These are phyloP conservation scores for Fusarium sp. DNA, from an alignment of 2,329 filamentous ascomycete genomes.

Conservation along the genomic window DNA sequence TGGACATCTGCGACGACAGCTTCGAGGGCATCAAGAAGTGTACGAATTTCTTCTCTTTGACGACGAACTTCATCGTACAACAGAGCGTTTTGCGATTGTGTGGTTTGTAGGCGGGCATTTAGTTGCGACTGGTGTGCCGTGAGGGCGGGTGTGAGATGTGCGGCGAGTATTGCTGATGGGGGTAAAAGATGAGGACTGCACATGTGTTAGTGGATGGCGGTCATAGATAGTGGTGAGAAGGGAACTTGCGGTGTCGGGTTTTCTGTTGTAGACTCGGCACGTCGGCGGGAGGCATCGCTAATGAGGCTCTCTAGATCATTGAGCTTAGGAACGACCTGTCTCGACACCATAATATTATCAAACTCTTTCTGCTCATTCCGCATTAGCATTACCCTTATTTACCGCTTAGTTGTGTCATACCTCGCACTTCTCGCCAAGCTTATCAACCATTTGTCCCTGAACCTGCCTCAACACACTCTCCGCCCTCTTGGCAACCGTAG, in stretches of 20 bases:
- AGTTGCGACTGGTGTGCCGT: slow-evolving; percentile 64
- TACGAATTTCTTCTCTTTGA: slow-evolving; percentile 65
- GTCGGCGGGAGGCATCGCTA: slow-evolving; percentile 55
- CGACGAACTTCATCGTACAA: slow-evolving; percentile 60
- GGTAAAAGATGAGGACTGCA: slow-evolving; percentile 65
- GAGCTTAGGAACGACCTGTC: slow-evolving; percentile 64
- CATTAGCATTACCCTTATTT: slow-evolving; percentile 7
- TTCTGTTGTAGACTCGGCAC: slow-evolving; percentile 32
- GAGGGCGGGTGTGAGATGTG: slow-evolving; percentile 64
- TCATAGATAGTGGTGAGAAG: background rate
- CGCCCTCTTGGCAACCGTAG: slow-evolving; percentile 63
- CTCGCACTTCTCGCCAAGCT: slow-evolving; percentile 63
- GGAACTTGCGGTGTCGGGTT: slow-evolving; percentile 58
- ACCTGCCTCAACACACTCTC: slow-evolving; percentile 62
- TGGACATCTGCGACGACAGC: slow-evolving; percentile 63
- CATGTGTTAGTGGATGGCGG: background rate
- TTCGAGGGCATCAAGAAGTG: slow-evolving; percentile 60
- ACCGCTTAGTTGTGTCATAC: slow-evolving; percentile 42
- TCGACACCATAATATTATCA: slow-evolving; percentile 59
- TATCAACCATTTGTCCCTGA: slow-evolving; percentile 66
- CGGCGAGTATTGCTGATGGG: slow-evolving; percentile 60
- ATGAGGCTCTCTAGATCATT: slow-evolving; percentile 68
- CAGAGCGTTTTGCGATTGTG: slow-evolving; percentile 64
- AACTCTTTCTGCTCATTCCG: slow-evolving; percentile 60
- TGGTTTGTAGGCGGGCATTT: slow-evolving; percentile 65